Conservation (phyloP, 2,329 filamentous ascomycete species). For the Chaetoscypha palmicola region DNA sequence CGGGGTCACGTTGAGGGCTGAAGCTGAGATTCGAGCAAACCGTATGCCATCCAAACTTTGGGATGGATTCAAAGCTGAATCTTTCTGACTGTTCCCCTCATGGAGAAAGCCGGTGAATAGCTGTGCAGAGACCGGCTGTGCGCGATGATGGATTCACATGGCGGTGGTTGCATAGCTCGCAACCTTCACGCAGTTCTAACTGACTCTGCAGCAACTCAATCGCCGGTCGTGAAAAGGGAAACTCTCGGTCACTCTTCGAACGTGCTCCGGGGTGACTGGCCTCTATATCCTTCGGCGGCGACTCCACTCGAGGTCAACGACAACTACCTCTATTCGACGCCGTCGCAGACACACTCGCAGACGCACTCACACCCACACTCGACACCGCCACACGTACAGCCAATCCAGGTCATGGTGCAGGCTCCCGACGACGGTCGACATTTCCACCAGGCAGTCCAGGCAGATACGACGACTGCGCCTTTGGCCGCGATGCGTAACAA, state of each 20-base stretch:
- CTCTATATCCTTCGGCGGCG: neutral
- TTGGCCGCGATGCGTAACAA: constrained; percentile 3
- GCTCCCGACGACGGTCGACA: constrained; percentile 1
- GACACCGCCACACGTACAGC: constrained; percentile 5
- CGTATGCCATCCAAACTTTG: neutral
- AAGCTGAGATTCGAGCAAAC: neutral
- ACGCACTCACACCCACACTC: neutral
- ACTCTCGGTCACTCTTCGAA: constrained; percentile 4
- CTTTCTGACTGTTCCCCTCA: constrained; percentile 1
- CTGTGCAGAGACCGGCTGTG: neutral
- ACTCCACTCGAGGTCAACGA: constrained; percentile 5
- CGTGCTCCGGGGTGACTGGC: constrained; percentile 8
- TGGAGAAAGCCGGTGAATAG: neutral
- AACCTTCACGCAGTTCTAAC: neutral
- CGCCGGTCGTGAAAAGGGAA: constrained; percentile 12
- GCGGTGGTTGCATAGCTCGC: neutral
- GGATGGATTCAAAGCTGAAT: neutral
- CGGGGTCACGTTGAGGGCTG: neutral
- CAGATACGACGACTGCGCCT: constrained; percentile 14
- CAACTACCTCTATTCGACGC: constrained; percentile 6
- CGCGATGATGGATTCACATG: neutral
- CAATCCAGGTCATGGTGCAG: constrained; percentile 6
- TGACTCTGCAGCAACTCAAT: constrained; percentile 5
- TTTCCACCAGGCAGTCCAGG: constrained; percentile 11
- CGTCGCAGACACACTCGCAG: neutral